phyloP scores from a whole-genome alignment of 257 asterid species.

The Apocynum venetum region DNA sequence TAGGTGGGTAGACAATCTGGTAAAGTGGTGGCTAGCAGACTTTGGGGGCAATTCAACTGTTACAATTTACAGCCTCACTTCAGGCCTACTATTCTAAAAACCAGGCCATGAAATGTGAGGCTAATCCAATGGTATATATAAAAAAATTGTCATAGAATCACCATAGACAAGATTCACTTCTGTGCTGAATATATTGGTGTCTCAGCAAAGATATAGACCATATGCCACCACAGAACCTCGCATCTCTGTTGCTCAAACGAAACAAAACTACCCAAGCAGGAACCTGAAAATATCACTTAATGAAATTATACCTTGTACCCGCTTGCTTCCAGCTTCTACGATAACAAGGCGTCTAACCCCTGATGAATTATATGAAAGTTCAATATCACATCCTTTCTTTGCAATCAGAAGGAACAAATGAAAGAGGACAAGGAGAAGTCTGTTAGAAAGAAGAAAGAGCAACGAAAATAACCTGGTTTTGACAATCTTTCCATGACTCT shows the following conservation, averaged over 20 bases:
- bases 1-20: slow-evolving; percentile 15
- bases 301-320: slow-evolving; percentile 76
- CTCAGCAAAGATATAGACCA: slow-evolving; percentile 1
- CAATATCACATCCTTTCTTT: not conserved
- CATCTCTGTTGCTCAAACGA: too few species aligned
- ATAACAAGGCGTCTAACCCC: slow-evolving; percentile 80
- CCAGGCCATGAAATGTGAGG: slow-evolving; percentile 39
- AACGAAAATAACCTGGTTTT: slow-evolving; percentile 62
- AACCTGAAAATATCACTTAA: slow-evolving; percentile 70
- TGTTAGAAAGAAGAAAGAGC: not conserved
- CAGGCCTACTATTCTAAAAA: slow-evolving; percentile 26
- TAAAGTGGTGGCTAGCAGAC: slow-evolving; percentile 14
- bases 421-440: not conserved
- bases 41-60: slow-evolving; percentile 12
- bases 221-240: slow-evolving; percentile 8
- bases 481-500: slow-evolving; percentile 76
- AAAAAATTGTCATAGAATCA: slow-evolving; percentile 16
- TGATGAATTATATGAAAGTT: slow-evolving; percentile 22
- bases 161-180: slow-evolving; percentile 1
- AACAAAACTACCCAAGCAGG: slow-evolving; percentile 47
- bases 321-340: slow-evolving; percentile 97
- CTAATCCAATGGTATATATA: slow-evolving; percentile 36
- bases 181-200: slow-evolving; percentile 14
- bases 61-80: slow-evolving; percentile 28
- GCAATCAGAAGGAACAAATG: not conserved